phyloP scores from a whole-genome alignment of 768 basidiomycete species.

The Mycena albidolilacea region DNA sequence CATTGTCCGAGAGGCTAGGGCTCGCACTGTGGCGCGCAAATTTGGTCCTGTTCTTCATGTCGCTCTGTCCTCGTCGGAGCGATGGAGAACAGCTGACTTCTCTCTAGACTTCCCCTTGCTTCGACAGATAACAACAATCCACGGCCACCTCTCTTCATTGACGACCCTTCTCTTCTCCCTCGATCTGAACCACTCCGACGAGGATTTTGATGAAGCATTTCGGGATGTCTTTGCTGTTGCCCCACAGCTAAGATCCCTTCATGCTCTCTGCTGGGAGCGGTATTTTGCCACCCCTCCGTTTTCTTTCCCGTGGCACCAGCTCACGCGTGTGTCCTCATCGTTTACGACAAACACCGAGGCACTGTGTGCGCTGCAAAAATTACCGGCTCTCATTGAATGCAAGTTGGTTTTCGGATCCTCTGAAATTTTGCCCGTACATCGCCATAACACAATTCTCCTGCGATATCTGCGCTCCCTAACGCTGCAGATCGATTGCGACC shows the following conservation, averaged over 20 bases:
- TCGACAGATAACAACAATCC: background rate
- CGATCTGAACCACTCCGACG: background rate
- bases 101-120: background rate
- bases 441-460: background rate
- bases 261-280: background rate
- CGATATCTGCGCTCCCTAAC: constrained; percentile 5
- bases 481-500: constrained; percentile 4
- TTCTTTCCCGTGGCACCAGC: constrained; percentile 20
- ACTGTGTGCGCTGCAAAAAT: background rate
- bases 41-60: constrained; percentile 6
- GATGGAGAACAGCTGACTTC: constrained; percentile 10
- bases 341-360: constrained; percentile 17
- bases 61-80: background rate
- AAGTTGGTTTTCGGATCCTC: background rate
- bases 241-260: background rate
- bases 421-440: background rate
- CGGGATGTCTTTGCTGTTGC: constrained; percentile 9
- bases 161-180: background rate
- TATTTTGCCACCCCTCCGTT: constrained; percentile 13
- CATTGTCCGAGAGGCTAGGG: background rate
- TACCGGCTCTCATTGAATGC: constrained; percentile 20
- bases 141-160: background rate
- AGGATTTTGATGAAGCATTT: background rate
- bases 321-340: constrained; percentile 21
- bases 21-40: background rate